Evolutionary conservation across 805 yeast species (phyloP), one percentile per base, ranked within the genome.

Genomic region (Spencermartinsiella europaea): DNA sequence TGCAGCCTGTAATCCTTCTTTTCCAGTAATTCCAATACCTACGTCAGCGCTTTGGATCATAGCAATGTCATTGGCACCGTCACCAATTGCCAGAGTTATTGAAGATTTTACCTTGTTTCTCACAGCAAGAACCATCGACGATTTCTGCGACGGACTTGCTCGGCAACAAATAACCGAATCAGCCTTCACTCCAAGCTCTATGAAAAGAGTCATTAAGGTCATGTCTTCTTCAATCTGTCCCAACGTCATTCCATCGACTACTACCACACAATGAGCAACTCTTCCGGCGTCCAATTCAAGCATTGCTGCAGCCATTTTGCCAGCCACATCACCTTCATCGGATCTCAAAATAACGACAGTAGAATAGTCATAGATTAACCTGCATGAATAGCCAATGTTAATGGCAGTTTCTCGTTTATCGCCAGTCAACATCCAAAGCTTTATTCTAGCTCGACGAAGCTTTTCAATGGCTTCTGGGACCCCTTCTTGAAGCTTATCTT

Each of bases 1-100:
- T 0, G 99, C 96, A 0, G 99, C 99, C 60, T 93, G 99, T 37
- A 93, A 69, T 1, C 99, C 99, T 67, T 93, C 99, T 56, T 84
- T 85, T 33, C 99, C 99, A 1, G 98, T 90, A 44, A 93, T 93
- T 22, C 99, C 99, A 52, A 93, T 79, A 22, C 99, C 99, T 46
- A 93, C 88, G 65, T 93, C 98, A 0, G 99, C 99, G 60, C 95
- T 84, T 68, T 93, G 97, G 51, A 93, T 93, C 99, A 93, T 93
- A 1, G 99, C 98, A 62, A 93, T 90, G 66, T 93, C 99, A 62
- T 93, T 93, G 1, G 99, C 99, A 53, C 99, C 99, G 68, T 93
- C 99, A 5, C 99, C 99, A 61, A 93, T 85, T 0, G 99, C 99
- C 51, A 93, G 72, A 0, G 97, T 88, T 4, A 93, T 96, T 35